A percentile compares a stretch with the other conserved stretches of the same genome.
phyloP scores from a whole-genome alignment of 768 basidiomycete species.

The Rhodosporidiobolus odoratus region DNA sequence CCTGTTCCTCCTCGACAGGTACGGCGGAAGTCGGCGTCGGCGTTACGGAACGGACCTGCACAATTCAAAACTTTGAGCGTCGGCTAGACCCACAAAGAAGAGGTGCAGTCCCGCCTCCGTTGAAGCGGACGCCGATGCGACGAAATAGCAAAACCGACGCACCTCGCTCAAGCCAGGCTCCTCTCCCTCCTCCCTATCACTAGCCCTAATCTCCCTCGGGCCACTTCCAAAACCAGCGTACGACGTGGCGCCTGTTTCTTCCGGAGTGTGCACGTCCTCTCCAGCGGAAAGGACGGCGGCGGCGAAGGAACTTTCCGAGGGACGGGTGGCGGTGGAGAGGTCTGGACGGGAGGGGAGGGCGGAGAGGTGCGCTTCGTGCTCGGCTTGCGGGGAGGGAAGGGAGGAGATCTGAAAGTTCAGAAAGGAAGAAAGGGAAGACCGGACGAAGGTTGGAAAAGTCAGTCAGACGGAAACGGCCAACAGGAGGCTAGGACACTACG shows the following conservation, averaged over 20 bases:
- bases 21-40: background rate
- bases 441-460: background rate
- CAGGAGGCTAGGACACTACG: background rate
- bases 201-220: background rate
- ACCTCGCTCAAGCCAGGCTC: too few relatives aligned
- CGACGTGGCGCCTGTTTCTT: background rate
- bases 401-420: constrained; percentile 1
- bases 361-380: background rate
- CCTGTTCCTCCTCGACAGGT: background rate
- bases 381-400: background rate
- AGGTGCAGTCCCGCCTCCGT: background rate
- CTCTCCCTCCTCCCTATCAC: constrained; percentile 2
- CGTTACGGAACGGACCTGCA: too few relatives aligned
- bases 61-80: constrained; percentile 10
- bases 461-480: background rate
- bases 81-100: background rate
- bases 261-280: constrained; percentile 15
- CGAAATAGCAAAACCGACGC: background rate
- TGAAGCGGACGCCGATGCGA: background rate
- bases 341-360: background rate
- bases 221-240: background rate
- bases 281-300: constrained; percentile 25
- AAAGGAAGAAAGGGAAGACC: background rate
- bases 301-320: constrained; percentile 8
- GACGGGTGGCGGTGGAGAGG: background rate